Evolutionary conservation across 2,329 filamentous ascomycete species (phyloP).

Genomic region (Pleoardoris graminearum): DNA sequence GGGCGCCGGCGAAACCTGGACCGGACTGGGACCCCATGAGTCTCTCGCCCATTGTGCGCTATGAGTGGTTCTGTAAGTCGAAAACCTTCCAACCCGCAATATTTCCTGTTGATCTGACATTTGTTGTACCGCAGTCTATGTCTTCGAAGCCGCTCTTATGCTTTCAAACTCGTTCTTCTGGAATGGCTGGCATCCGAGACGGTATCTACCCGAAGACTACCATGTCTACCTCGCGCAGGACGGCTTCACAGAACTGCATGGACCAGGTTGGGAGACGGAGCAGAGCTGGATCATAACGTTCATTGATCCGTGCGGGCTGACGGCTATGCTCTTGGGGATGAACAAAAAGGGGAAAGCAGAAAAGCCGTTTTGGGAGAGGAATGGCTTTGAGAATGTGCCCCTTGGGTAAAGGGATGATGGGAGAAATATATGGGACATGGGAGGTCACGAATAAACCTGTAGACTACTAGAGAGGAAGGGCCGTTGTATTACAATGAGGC

Average conservation of each 20-base stretch:
- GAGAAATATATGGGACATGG: neutral
- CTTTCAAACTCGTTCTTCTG: slow-evolving; percentile 54
- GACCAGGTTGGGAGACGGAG: slow-evolving; percentile 29
- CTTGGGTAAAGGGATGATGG: neutral
- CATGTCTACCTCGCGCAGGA: slow-evolving; percentile 52
- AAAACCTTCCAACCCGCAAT: neutral
- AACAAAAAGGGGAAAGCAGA: slow-evolving; percentile 10
- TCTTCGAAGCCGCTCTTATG: slow-evolving; percentile 57
- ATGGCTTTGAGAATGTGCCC: slow-evolving; percentile 18
- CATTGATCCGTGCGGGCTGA: slow-evolving; percentile 26
- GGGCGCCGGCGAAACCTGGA: slow-evolving; percentile 46
- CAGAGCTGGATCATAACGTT: slow-evolving; percentile 31
- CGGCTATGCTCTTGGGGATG: slow-evolving; percentile 4
- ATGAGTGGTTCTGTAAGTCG: slow-evolving; percentile 50
- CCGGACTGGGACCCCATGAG: slow-evolving; percentile 35
- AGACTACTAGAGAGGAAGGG: too few relatives aligned
- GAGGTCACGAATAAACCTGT: too few relatives aligned
- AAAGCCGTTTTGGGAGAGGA: slow-evolving; percentile 26
- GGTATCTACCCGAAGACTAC: slow-evolving; percentile 53
- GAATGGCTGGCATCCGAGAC: slow-evolving; percentile 54
- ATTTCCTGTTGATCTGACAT: neutral
- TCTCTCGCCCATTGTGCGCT: slow-evolving; percentile 41
- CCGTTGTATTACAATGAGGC: too few relatives aligned
- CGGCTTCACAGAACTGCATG: slow-evolving; percentile 20
- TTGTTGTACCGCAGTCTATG: slow-evolving; percentile 42